phyloP scores from a whole-genome alignment of 768 basidiomycete genomes.

The Suillus alpinus region DNA sequence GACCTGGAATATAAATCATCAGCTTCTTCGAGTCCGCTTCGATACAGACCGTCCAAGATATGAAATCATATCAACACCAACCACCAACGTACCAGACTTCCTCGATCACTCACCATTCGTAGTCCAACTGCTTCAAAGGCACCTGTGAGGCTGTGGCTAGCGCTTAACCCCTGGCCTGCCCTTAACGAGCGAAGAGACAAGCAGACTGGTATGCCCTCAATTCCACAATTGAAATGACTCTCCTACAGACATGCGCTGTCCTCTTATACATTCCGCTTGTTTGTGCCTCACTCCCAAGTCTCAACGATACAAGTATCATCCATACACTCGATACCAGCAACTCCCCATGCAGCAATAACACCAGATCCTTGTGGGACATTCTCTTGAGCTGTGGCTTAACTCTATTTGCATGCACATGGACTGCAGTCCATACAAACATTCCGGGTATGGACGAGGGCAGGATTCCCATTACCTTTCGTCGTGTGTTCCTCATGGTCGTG shows the following conservation, averaged over 20 bases:
- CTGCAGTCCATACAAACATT: slow-evolving; percentile 28
- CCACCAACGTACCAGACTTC: too few relatives aligned
- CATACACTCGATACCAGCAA: background rate
- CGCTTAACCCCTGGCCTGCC: too few relatives aligned
- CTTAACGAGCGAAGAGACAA: too few relatives aligned
- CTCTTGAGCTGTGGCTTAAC: slow-evolving; percentile 27
- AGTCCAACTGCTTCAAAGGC: too few relatives aligned
- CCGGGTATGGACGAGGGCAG: slow-evolving; percentile 13
- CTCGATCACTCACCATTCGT: background rate
- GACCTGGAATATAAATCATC: too few relatives aligned
- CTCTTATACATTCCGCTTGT: background rate
- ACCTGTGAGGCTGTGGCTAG: too few relatives aligned
- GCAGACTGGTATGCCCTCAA: too few relatives aligned
- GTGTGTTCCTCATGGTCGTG: slow-evolving; percentile 18
- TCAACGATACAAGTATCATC: background rate
- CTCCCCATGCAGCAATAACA: background rate
- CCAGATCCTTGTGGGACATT: slow-evolving; percentile 16
- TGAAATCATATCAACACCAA: too few relatives aligned
- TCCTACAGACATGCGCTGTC: too few relatives aligned
- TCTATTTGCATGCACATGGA: slow-evolving; percentile 30
- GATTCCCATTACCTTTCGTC: background rate
- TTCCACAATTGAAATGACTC: too few relatives aligned
- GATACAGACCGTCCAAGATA: too few relatives aligned
- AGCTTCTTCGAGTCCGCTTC: too few relatives aligned
- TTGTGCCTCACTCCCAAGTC: background rate